A percentile compares a stretch with the other conserved stretches of the same genome.
These are phyloP conservation scores for Cylindrotheca fusiformis DNA, from an alignment of 108 stramenopile genomes.

Conservation along the genomic window DNA sequence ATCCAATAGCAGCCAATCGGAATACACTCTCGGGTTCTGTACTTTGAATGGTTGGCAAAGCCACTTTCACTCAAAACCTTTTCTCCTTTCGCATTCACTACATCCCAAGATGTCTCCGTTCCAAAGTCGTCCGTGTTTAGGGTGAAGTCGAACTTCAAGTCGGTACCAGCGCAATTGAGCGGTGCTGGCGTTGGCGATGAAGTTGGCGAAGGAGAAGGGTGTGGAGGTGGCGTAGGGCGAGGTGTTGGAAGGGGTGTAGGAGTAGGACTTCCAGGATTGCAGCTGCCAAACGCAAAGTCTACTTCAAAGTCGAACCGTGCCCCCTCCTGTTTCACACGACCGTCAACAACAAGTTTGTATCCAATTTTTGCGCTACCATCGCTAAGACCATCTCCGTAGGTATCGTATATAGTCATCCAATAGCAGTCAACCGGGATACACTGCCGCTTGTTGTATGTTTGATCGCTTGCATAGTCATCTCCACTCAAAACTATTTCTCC, in stretches of 20 bases:
- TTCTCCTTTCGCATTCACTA: neutral
- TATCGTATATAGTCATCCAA: neutral
- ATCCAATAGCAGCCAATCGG: constrained; percentile 3
- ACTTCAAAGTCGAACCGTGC: neutral
- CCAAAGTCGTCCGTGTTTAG: constrained; percentile 4
- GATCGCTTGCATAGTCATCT: too few relatives aligned
- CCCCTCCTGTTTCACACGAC: neutral
- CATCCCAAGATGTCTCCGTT: neutral
- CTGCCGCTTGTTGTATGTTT: neutral
- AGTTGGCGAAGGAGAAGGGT: neutral
- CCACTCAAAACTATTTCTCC: neutral
- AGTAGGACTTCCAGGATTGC: neutral
- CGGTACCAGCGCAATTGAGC: neutral
- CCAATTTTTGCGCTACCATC: neutral
- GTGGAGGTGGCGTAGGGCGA: neutral
- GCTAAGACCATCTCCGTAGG: constrained; percentile 1
- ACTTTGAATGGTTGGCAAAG: neutral
- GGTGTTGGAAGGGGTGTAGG: neutral
- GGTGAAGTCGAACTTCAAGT: neutral
- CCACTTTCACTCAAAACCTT: neutral
- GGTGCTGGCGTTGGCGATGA: neutral
- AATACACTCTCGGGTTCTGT: neutral
- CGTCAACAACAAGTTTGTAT: neutral
- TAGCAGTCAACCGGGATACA: constrained; percentile 8
- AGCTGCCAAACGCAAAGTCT: neutral